A percentile compares a stretch with the other conserved stretches of the same genome.
Conservation (phyloP, 2,329 filamentous ascomycete species). For the Triangularia setosa region DNA sequence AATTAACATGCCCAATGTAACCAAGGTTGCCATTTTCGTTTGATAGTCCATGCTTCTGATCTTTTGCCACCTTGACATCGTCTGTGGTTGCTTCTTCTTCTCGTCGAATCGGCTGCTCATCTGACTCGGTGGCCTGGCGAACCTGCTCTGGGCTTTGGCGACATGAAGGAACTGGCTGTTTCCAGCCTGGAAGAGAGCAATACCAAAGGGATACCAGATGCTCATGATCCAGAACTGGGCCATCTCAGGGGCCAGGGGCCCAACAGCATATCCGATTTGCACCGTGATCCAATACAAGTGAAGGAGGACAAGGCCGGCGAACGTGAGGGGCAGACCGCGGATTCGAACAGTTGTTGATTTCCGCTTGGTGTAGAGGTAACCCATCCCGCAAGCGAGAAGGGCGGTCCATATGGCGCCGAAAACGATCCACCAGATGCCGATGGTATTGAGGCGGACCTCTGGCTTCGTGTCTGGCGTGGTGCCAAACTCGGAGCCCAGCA, state of each 20-base stretch:
- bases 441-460: slow-evolving; percentile 32
- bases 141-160: slow-evolving; percentile 48
- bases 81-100: slow-evolving; percentile 17
- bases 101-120: slow-evolving; percentile 20
- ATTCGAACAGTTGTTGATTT: slow-evolving; percentile 40
- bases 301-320: slow-evolving; percentile 37
- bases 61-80: not conserved
- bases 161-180: slow-evolving; percentile 59
- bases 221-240: slow-evolving; percentile 66
- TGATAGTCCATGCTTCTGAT: slow-evolving; percentile 31
- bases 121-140: slow-evolving; percentile 22
- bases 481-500: slow-evolving; percentile 33
- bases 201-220: slow-evolving; percentile 59
- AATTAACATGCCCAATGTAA: slow-evolving; percentile 51
- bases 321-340: slow-evolving; percentile 31
- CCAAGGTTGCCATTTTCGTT: slow-evolving; percentile 45
- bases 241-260: slow-evolving; percentile 44
- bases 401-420: slow-evolving; percentile 38
- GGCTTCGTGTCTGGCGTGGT: slow-evolving; percentile 32
- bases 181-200: slow-evolving; percentile 62
- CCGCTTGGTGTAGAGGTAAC: slow-evolving; percentile 38
- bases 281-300: slow-evolving; percentile 43
- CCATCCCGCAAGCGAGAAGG: slow-evolving; percentile 37
- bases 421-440: slow-evolving; percentile 41
- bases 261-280: slow-evolving; percentile 37